A percentile compares a stretch with the other conserved stretches of the same genome.
phyloP scores from a whole-genome alignment of 768 basidiomycete species.

The Trametes cubensis region DNA sequence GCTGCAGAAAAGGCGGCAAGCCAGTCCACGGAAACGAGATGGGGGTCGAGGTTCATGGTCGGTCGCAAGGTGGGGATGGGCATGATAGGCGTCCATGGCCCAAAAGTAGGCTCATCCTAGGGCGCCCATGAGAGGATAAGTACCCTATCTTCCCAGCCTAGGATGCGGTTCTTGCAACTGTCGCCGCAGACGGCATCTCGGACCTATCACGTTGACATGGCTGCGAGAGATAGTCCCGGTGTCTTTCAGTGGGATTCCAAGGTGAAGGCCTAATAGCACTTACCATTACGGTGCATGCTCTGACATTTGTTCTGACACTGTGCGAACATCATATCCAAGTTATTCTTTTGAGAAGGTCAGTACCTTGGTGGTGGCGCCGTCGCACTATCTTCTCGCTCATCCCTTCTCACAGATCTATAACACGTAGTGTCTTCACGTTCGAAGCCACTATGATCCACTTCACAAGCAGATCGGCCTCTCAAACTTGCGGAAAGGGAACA shows the following conservation, averaged over 20 bases:
- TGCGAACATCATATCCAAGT: no score
- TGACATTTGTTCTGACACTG: no score
- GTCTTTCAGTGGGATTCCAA: neutral
- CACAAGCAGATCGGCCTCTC: no score
- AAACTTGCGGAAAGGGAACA: no score
- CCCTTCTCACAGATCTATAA: no score
- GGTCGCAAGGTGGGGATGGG: neutral
- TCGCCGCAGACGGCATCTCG: neutral
- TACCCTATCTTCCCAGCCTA: conserved; percentile 1
- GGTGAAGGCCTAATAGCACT: neutral
- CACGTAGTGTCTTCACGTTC: no score
- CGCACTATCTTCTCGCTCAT: no score
- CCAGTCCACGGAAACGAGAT: conserved; percentile 33
- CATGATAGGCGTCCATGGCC: neutral
- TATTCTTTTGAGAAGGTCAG: no score
- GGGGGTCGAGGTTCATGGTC: conserved; percentile 16
- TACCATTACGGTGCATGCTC: no score
- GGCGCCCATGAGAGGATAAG: neutral
- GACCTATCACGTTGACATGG: neutral
- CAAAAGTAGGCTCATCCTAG: neutral
- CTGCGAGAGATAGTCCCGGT: neutral
- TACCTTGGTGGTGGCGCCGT: no score
- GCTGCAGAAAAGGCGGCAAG: conserved; percentile 30
- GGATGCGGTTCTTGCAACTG: no score
- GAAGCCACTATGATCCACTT: no score